Conservation (phyloP, 805 yeast genomes). For the Diddensiella transvaalensis region DNA sequence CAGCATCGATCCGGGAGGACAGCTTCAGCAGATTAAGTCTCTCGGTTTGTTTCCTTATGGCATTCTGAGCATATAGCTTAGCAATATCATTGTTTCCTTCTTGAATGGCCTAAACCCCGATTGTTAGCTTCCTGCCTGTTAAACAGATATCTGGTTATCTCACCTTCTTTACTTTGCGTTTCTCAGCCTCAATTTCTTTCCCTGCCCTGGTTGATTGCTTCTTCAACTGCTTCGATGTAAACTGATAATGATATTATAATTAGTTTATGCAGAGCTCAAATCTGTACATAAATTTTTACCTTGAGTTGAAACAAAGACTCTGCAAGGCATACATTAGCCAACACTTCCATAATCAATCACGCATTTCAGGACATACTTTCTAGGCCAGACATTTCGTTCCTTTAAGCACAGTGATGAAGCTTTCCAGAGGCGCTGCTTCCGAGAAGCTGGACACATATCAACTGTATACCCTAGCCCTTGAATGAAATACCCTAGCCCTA, state of each 20-base stretch:
- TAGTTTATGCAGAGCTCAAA: too few species aligned
- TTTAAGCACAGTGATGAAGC: neutral
- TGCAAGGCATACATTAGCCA: constrained; percentile 7
- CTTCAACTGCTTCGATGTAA: constrained; percentile 89
- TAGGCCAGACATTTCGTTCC: constrained; percentile 38
- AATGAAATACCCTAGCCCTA: too few species aligned
- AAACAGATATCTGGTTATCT: too few species aligned
- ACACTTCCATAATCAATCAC: neutral
- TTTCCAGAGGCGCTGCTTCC: too few species aligned
- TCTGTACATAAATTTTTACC: constrained; percentile 31
- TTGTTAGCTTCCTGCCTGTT: neutral
- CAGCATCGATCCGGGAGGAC: constrained; percentile 91
- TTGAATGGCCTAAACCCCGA: constrained; percentile 49
- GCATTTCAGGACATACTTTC: constrained; percentile 36
- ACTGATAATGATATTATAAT: too few species aligned
- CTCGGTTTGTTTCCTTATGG: constrained; percentile 88
- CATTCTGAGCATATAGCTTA: constrained; percentile 89
- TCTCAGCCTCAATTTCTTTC: constrained; percentile 84
- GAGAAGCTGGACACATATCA: too few species aligned
- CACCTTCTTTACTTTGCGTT: constrained; percentile 77
- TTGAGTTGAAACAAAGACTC: constrained; percentile 64
- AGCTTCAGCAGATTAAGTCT: constrained; percentile 73
- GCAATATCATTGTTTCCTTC: constrained; percentile 92
- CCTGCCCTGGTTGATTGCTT: constrained; percentile 88
- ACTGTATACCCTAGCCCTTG: too few species aligned